These are phyloP conservation scores for Vitis labrusca DNA, from an alignment of 164 flowering plant genomes.

Conservation along the genomic window DNA sequence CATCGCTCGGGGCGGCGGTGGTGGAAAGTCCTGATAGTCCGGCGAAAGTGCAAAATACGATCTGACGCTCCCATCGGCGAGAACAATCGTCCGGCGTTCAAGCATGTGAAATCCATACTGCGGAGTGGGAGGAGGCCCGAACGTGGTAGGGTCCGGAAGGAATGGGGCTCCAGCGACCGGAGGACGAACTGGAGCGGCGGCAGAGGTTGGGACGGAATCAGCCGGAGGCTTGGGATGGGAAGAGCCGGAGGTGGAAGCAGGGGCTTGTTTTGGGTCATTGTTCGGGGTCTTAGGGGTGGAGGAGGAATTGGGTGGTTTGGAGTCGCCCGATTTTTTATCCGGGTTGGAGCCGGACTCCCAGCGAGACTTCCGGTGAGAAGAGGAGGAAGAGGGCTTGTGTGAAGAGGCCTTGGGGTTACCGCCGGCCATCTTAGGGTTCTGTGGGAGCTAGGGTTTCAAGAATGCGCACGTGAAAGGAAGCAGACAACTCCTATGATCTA, in stretches of 20 bases:
- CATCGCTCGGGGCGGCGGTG: conserved; percentile 17
- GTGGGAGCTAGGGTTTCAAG: neutral
- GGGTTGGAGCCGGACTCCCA: conserved; percentile 38
- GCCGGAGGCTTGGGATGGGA: conserved; percentile 10
- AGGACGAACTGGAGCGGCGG: neutral
- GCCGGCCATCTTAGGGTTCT: conserved; percentile 38
- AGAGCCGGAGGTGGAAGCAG: conserved; percentile 18
- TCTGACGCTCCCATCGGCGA: conserved; percentile 82
- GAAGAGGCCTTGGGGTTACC: conserved; percentile 29
- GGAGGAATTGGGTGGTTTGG: conserved; percentile 20
- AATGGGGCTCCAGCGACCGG: conserved; percentile 3
- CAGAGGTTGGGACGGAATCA: conserved; percentile 7
- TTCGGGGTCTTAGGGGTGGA: conserved; percentile 1
- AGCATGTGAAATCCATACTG: conserved; percentile 90
- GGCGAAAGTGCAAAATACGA: conserved; percentile 91
- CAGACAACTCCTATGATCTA: too few species aligned
- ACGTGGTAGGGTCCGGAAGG: conserved; percentile 37
- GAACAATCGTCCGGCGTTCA: conserved; percentile 73
- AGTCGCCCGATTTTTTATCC: conserved; percentile 7
- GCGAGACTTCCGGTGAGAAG: conserved; percentile 49
- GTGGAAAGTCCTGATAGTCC: conserved; percentile 64
- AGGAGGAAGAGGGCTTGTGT: conserved; percentile 23
- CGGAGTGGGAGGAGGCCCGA: conserved; percentile 56
- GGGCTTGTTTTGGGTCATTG: conserved; percentile 9
- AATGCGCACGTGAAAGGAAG: too few species aligned